Base-by-base conservation (phyloP, 2,329 filamentous ascomycete genomes). In the Trichoderma sp. region DNA sequence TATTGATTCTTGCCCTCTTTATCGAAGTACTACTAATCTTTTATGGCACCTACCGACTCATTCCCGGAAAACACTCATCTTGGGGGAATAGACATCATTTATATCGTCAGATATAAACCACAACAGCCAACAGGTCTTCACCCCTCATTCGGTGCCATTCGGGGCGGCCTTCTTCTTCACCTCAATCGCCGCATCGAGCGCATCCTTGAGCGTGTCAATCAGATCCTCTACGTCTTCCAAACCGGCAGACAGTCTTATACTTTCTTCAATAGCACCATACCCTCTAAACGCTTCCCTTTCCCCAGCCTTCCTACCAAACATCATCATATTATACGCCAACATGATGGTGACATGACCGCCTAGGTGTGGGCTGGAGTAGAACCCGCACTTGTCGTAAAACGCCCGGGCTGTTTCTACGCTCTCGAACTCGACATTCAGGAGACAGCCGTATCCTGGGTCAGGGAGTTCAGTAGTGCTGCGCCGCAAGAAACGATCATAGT, bases 301-400 rank as follows among this genome's bases (percentile, higher is more conserved):
- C 10, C 80, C 76, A 5, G 76, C 70, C 29, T 78, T 77, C 64
- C 78, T 80, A 4, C 78, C 77, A 70, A 80, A 84, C 3, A 81
- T 74, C n/a, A 80, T 71, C 69, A 80, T 78, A 67, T 81, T 83
- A 71, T 85, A 86, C 0, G 83, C 78, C 37, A 85, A 69, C 34
- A 80, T 79, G 2, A 88, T 75, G 10, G 84, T 86, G 63, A 81
- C 76, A 70, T 84, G 84, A 0, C 84, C 85, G 1, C 84, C 86
- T 0, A 88, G 76, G 70, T 87, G 84, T 1, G 85, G 85, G 0
- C 84, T 84, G 1, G 82, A 78, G 71, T 84, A 83, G 67, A 86
- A 79, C 15, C 81, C 77, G 6, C 84, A 73, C 32, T 75, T 76
- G 67, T 87, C 79, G 71, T 85, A 86, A 69, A 87, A 88, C 0